Percentiles rank a stretch among this genome's conserved stretches.
Conservation (phyloP, 2,329 filamentous ascomycete genomes). For the Pestalotiopsis sp. region DNA sequence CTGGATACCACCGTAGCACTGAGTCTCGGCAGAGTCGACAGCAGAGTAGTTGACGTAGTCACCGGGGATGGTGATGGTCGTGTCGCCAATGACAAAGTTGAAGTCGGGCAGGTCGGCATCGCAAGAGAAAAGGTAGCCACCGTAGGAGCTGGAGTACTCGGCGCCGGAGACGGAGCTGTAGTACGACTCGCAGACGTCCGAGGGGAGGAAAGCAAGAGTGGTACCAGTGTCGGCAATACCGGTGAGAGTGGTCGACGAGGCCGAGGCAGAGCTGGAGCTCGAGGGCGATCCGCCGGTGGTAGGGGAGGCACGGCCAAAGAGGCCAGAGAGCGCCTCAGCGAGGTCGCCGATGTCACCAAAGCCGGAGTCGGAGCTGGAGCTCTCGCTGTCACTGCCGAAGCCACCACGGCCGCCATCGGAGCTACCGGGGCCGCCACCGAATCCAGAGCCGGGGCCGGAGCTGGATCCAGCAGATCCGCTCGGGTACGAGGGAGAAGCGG, state of each 20-base stretch:
- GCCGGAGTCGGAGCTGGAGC: not conserved
- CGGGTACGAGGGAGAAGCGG: not conserved
- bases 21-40: conserved; percentile 39
- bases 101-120: conserved; percentile 46
- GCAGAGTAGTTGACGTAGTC: conserved; percentile 49
- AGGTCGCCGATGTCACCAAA: not conserved
- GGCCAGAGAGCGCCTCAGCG: not conserved
- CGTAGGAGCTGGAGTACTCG: conserved; percentile 33
- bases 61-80: conserved; percentile 50
- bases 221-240: conserved; percentile 63
- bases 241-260: conserved; percentile 19
- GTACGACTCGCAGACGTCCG: conserved; percentile 48
- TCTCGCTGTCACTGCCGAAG: not conserved
- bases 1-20: conserved; percentile 63
- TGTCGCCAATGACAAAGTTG: conserved; percentile 45
- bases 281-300: not conserved
- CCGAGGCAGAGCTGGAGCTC: conserved; percentile 2
- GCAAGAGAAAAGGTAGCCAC: conserved; percentile 56
- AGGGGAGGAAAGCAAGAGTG: conserved; percentile 53
- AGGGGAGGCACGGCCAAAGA: not conserved
- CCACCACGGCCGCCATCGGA: not conserved
- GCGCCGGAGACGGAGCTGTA: conserved; percentile 49
- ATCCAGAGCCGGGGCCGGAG: not conserved
- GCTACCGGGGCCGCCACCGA: not conserved
- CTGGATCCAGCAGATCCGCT: not conserved